These are phyloP conservation scores for Paramecium biaurelia DNA, from an alignment of 73 alveolate genomes.

Conservation along the genomic window DNA sequence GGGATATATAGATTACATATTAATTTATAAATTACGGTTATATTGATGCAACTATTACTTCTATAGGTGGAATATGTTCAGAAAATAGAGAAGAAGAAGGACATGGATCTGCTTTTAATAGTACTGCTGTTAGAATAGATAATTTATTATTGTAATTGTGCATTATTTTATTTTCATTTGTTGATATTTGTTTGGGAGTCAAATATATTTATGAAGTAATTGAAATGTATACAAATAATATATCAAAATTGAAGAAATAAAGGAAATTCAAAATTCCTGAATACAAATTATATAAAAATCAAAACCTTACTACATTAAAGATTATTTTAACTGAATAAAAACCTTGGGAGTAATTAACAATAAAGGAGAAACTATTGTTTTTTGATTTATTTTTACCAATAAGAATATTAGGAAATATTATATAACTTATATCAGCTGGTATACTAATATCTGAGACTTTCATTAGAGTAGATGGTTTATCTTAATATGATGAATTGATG, in stretches of 20 bases:
- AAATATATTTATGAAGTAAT: conserved; percentile 45
- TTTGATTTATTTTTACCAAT: conserved; percentile 68
- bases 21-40: not conserved
- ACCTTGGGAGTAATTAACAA: conserved; percentile 48
- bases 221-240: conserved; percentile 17
- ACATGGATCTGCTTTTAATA: not conserved
- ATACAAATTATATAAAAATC: not conserved
- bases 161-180: not conserved
- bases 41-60: not conserved
- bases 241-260: conserved; percentile 3
- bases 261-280: not conserved
- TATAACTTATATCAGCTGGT: conserved; percentile 68
- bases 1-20: conserved; percentile 28
- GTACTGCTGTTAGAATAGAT: not conserved
- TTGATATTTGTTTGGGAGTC: not conserved
- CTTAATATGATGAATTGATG: conserved; percentile 56
- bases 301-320: conserved; percentile 16
- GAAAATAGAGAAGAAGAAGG: not conserved
- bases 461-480: conserved; percentile 63
- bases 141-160: not conserved
- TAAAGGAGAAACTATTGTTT: conserved; percentile 48
- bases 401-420: conserved; percentile 66
- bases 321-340: conserved; percentile 21
- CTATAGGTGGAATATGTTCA: not conserved
- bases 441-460: conserved; percentile 67